Evolutionary conservation across 768 basidiomycete species (phyloP), one percentile per base, ranked within the genome.

Genomic region (Lactarius akahatsu): DNA sequence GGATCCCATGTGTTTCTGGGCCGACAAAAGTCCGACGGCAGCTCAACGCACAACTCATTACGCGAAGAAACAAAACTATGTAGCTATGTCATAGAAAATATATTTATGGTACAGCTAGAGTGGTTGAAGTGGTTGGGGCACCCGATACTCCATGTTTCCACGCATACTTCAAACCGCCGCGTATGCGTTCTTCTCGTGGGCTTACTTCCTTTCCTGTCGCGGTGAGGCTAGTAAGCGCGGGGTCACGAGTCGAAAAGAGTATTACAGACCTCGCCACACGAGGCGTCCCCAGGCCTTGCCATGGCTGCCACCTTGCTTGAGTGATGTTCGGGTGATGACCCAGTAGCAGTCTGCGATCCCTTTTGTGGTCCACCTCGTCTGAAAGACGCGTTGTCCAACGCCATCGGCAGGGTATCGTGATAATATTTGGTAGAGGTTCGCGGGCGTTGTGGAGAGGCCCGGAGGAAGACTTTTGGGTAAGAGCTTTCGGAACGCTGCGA

Each of bases 251-350:
- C 43, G 23, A 57, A 34, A 77, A 9, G 32, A 34, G 32, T 9
- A 34, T 34, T 32, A 63, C 86, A 65, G 61, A 92, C 92, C 91
- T 79, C 82, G 86, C 91, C 92, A 94, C 63, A 86, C 81, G 5
- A 94, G 77, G 66, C 80, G 79, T 8, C 92, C 92, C 93, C 93
- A 94, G 20, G 85, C 92, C 75, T 88, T 92, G 2, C 92, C 92
- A 71, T 92, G 89, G 32, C 76, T 80, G 32, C 91, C 91, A 69
- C 87, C 86, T 52, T 80, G 79, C 76, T 93, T 94, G 74, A 93
- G 85, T 68, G 80, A 78, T 38, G 89, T 82, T 72, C 83, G 80
- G 4, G 91, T 92, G 50, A 94, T 82, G 41, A 83, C 75, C 92
- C 93, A 94, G 74, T 86, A 92, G 64, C 84, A 89, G 50, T 83